Base-by-base conservation (phyloP, 1,284 basidiomycete species). In the Somion occarium region DNA sequence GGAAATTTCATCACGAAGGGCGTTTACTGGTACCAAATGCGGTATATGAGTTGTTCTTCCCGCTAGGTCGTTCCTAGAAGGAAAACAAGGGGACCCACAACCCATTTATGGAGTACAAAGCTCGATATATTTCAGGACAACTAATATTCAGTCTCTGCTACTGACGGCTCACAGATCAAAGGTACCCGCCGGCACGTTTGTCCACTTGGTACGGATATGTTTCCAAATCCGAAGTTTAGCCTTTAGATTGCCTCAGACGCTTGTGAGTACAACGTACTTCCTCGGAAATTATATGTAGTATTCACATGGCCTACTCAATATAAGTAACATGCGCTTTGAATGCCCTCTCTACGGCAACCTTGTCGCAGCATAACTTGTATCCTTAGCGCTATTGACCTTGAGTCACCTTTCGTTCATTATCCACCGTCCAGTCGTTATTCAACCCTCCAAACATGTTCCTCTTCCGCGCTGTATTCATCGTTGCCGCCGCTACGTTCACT, bases 351-450 rank as follows among this genome's bases (percentile, higher is more conserved):
- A n/a, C n/a, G n/a, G n/a, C n/a, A n/a, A n/a, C n/a, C n/a, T n/a
- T n/a, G n/a, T n/a, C n/a, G n/a, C n/a, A n/a, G n/a, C n/a, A n/a
- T n/a, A n/a, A n/a, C n/a, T n/a, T n/a, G n/a, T n/a, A n/a, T n/a
- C n/a, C n/a, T n/a, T n/a, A n/a, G n/a, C 7, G 30, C 30, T 34
- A 15, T 34, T 15, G 30, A 34, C 30, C 15, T 34, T 7, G 30
- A 7, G 30, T 34, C 30, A 34, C 42, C 42, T 43, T 43, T 43
- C 42, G 42, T 43, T 43, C 42, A 22, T 43, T 5, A 23, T 43
- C 20, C n/a, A 11, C 20, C 24, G 9, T 5, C 13, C 38, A 15
- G 5, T 3, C 42, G 18, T 43, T 23, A 3, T 3, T 43, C 5
- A 22, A 23, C 20, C 20, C 18, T 43, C 20, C 42, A 7, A 41